Base-by-base conservation (phyloP, 495 filamentous ascomycete species). In the Penicillium arizonense region DNA sequence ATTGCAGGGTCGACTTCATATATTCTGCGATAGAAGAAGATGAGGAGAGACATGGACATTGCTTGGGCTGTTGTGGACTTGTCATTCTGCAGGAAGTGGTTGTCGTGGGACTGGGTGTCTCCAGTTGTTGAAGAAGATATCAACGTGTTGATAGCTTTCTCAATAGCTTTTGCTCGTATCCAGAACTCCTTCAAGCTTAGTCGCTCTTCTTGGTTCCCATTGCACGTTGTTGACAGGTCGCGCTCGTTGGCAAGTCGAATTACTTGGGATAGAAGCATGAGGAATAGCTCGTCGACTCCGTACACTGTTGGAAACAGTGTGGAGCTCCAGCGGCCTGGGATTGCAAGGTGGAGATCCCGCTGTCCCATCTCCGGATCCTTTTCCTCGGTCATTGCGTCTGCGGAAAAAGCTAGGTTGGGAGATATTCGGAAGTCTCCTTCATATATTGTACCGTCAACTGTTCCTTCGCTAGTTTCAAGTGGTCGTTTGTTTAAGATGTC, bases 201-300 rank as follows among this genome's bases (percentile, higher is more conserved):
- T 4, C 20, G 30, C 9, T 14, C n/a, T 14, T 38, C 47, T 4
- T 16, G n/a, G 7, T 23, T 3, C 33, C 9, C 44, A 9, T 18
- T 23, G 5, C 50, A 14, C 6, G 32, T 35, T 10, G 62, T 47
- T 0, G 62, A 53, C 3, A 61, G 18, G 18, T 64, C 61, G n/a
- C 62, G 47, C 42, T 64, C 62, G 18, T 64, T 64, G 1, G 58
- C 55, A 11, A 64, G 43, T 0, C 62, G 55, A 9, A 64, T 58
- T 1, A 64, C 58, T 30, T 64, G 62, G 5, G 58, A 64, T 3
- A 64, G 21, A 11, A 62, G 47, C 58, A 64, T 56, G 8, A 64
- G 40, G 16, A 64, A 64, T 21, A 53, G 52, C 32, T 62, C 58
- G 5, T 56, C 49, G n/a, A 62, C 47, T 7, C 55, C 62, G 34